Conservation (phyloP, 2,329 filamentous ascomycete genomes). For the Colletotrichum sojae region DNA sequence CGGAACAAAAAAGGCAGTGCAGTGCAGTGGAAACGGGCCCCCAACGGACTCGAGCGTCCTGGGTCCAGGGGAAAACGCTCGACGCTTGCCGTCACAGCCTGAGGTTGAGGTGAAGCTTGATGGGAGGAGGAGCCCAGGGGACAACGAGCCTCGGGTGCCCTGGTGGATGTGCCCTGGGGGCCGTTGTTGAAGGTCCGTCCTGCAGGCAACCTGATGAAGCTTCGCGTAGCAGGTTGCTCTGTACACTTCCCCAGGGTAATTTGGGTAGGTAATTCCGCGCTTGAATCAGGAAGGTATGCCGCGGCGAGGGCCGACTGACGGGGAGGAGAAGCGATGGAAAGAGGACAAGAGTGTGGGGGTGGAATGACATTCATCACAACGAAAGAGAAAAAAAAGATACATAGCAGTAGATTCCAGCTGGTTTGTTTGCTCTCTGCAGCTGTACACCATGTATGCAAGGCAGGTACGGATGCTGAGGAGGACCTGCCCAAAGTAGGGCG, state of each 20-base stretch:
- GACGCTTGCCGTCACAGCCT: constrained; percentile 35
- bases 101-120: constrained; percentile 7
- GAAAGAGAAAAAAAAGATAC: background rate
- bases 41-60: background rate
- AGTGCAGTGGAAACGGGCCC: constrained; percentile 7
- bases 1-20: background rate
- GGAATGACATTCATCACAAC: no score
- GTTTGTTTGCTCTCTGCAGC: no score
- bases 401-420: no score
- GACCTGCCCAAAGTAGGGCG: no score
- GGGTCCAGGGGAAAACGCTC: constrained; percentile 14
- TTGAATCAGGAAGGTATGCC: constrained; percentile 1
- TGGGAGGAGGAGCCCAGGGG: constrained; percentile 1
- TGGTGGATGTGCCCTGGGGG: background rate
- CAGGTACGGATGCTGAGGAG: no score
- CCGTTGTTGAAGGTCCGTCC: background rate
- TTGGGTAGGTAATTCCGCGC: constrained; percentile 9
- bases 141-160: background rate
- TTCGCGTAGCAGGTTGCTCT: background rate
- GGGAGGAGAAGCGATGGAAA: background rate
- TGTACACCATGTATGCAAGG: no score
- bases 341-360: background rate
- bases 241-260: background rate
- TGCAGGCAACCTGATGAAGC: background rate
- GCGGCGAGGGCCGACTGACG: no score